Percentiles rank a stretch among this genome's conserved stretches.
phyloP scores from a whole-genome alignment of 129 eudicot species.

The sunflower (Helianthus annuus) region DNA sequence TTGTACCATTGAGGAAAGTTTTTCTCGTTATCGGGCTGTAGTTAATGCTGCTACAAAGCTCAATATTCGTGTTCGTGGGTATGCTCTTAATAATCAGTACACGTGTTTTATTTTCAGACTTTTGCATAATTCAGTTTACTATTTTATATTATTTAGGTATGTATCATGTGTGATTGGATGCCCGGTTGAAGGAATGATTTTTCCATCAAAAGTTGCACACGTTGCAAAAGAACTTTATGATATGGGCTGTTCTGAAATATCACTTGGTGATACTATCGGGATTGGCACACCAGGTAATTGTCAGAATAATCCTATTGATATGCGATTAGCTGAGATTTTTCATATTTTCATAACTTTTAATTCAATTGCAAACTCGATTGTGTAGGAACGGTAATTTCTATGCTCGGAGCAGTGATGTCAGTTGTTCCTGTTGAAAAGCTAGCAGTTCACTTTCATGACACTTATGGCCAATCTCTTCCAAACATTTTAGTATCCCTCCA shows the following conservation, averaged over 20 bases:
- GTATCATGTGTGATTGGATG: slow-evolving; percentile 84
- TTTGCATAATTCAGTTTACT: no score
- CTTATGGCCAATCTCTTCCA: slow-evolving; percentile 84
- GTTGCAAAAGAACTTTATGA: slow-evolving; percentile 75
- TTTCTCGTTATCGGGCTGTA: slow-evolving; percentile 68
- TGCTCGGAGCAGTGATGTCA: slow-evolving; percentile 79
- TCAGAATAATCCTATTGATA: not conserved
- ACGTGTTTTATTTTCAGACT: no score
- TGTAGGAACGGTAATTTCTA: slow-evolving; percentile 68
- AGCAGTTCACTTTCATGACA: slow-evolving; percentile 93
- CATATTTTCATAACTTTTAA: not conserved
- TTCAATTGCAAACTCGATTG: not conserved
- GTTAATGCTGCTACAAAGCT: slow-evolving; percentile 64
- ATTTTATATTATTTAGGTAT: slow-evolving; percentile 42
- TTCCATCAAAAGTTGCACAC: slow-evolving; percentile 74
- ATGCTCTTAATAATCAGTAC: slow-evolving; percentile 19
- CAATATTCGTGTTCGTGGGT: slow-evolving; percentile 82
- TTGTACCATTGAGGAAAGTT: slow-evolving; percentile 79
- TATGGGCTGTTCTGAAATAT: slow-evolving; percentile 84
- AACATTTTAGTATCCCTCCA: slow-evolving; percentile 79
- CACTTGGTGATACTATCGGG: slow-evolving; percentile 80
- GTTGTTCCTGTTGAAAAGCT: slow-evolving; percentile 82
- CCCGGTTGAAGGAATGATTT: slow-evolving; percentile 73
- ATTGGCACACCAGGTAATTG: slow-evolving; percentile 74
- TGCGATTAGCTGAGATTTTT: no score